Evolutionary conservation across 176 grass and related monocot genomes (phyloP).

Genomic region (Ensete glaucum): DNA sequence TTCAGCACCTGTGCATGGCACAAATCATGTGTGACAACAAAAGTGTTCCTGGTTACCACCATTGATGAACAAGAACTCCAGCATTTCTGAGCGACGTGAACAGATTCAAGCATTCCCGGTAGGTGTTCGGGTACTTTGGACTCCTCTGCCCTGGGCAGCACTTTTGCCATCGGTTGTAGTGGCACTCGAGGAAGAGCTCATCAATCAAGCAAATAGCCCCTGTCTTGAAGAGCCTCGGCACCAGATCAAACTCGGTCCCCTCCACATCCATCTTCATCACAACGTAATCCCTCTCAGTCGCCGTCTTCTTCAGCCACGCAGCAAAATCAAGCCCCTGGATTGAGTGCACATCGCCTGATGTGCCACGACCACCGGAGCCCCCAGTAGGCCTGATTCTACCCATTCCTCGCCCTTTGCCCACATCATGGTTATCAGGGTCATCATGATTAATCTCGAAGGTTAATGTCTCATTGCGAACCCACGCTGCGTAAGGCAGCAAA

Average conservation of each 20-base stretch:
- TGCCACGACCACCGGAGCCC: constrained; percentile 1
- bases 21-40: neutral
- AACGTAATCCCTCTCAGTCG: constrained; percentile 52
- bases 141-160: constrained; percentile 61
- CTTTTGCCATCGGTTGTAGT: constrained; percentile 78
- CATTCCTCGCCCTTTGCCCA: constrained; percentile 46
- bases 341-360: constrained; percentile 25
- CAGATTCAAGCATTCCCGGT: constrained; percentile 46
- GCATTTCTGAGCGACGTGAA: constrained; percentile 43
- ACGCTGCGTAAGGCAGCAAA: constrained; percentile 60
- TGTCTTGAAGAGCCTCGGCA: constrained; percentile 42
- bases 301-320: constrained; percentile 41
- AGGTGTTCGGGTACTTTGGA: constrained; percentile 59
- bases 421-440: constrained; percentile 35
- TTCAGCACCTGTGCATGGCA: constrained; percentile 1
- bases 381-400: constrained; percentile 40
- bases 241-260: constrained; percentile 62
- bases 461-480: constrained; percentile 68
- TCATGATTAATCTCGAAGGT: constrained; percentile 53
- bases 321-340: constrained; percentile 64
- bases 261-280: constrained; percentile 92
- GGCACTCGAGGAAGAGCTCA: constrained; percentile 78
- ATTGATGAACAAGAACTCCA: constrained; percentile 79
- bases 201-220: constrained; percentile 56
- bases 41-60: constrained; percentile 40